phyloP scores from a whole-genome alignment of 805 yeast genomes.

The Lachancea meyersii region DNA sequence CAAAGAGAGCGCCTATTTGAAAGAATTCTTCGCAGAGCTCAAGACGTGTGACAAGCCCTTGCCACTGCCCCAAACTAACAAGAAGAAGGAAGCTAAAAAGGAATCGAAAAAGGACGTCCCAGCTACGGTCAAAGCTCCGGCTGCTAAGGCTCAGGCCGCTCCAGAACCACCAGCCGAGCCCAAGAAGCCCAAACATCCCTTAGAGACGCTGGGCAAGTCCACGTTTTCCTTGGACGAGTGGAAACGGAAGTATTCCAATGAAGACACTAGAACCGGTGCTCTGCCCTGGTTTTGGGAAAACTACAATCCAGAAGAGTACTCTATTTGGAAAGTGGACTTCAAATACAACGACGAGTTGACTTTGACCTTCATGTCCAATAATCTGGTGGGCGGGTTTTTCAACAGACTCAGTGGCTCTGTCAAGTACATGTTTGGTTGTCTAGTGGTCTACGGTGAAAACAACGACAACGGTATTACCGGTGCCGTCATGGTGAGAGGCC shows the following conservation, averaged over 20 bases:
- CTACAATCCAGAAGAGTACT: conserved; percentile 89
- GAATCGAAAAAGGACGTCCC: conserved; percentile 23
- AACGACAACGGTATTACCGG: conserved; percentile 96
- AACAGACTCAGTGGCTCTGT: conserved; percentile 87
- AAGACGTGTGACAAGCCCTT: conserved; percentile 59
- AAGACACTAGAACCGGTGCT: conserved; percentile 90
- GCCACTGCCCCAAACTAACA: conserved; percentile 55
- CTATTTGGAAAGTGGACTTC: conserved; percentile 91
- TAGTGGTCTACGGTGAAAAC: conserved; percentile 97
- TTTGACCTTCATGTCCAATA: conserved; percentile 95
- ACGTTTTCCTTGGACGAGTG: conserved; percentile 76
- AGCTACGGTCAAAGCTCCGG: conserved; percentile 31
- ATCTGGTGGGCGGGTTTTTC: conserved; percentile 97
- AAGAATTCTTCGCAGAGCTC: conserved; percentile 44
- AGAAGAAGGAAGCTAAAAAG: conserved; percentile 40
- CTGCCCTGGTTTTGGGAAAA: conserved; percentile 98
- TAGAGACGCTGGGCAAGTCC: conserved; percentile 73
- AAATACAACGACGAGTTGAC: conserved; percentile 98
- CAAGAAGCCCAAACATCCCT: conserved; percentile 88
- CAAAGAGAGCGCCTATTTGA: conserved; percentile 40
- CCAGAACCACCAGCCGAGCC: conserved; percentile 37
- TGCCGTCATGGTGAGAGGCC: conserved; percentile 93
- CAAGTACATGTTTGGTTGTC: conserved; percentile 88
- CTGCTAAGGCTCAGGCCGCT: conserved; percentile 36
- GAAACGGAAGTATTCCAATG: conserved; percentile 95